Evolutionary conservation across 108 stramenopile species (phyloP).

Genomic region (Pseudonitzschia multistriata): DNA sequence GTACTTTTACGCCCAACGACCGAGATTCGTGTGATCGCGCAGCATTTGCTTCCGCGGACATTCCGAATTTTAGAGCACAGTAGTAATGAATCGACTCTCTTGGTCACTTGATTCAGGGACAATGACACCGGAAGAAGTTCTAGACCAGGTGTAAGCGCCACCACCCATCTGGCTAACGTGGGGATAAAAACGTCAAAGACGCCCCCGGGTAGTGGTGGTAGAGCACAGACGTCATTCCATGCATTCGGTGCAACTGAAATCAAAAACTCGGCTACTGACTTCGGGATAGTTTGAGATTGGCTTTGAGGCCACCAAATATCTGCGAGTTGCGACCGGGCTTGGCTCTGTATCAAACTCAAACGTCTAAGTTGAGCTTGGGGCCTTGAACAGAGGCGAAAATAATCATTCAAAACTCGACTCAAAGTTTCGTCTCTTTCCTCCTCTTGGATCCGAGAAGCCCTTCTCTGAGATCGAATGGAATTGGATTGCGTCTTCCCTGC

Average conservation of each 20-base stretch:
- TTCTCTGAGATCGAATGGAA: not conserved
- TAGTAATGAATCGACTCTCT: conserved; percentile 12
- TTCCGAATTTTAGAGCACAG: conserved; percentile 31
- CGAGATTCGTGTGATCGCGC: conserved; percentile 21
- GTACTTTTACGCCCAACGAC: not conserved
- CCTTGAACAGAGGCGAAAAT: not conserved
- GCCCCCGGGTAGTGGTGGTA: conserved; percentile 22
- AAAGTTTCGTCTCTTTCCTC: conserved; percentile 17
- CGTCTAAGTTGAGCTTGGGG: conserved; percentile 8
- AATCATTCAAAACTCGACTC: conserved; percentile 20
- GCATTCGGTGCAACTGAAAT: conserved; percentile 13
- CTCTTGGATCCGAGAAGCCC: not conserved
- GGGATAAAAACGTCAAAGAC: conserved; percentile 23
- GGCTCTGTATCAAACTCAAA: conserved; percentile 14
- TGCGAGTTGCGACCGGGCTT: conserved; percentile 12
- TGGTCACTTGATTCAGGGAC: not conserved
- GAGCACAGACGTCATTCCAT: conserved; percentile 28
- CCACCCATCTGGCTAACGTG: conserved; percentile 26
- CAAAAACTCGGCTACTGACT: conserved; percentile 23
- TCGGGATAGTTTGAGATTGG: conserved; percentile 6
- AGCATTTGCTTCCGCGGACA: conserved; percentile 23
- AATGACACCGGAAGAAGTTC: conserved; percentile 15
- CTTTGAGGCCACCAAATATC: conserved; percentile 36
- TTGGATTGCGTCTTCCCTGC: not conserved
- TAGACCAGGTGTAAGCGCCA: conserved; percentile 29